Evolutionary conservation across 768 basidiomycete species (phyloP).

Genomic region (Grammothele lineata): DNA sequence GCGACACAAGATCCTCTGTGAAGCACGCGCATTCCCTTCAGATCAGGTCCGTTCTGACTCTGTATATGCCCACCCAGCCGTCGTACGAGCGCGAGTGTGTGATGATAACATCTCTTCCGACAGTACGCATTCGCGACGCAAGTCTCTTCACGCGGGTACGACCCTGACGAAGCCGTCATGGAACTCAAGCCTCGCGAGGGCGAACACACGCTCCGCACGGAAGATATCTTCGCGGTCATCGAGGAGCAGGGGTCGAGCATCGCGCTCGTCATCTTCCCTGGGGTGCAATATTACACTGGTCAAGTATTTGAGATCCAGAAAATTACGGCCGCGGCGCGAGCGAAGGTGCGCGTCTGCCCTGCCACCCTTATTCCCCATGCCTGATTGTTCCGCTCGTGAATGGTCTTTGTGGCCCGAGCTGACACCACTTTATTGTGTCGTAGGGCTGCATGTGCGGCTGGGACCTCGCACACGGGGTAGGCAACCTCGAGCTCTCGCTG

Average conservation of each 20-base stretch:
- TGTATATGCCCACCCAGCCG: no score
- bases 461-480: constrained; percentile 94
- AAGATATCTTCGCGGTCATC: constrained; percentile 81
- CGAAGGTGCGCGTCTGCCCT: constrained; percentile 57
- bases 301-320: constrained; percentile 87
- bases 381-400: no score
- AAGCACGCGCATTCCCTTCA: constrained; percentile 92
- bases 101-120: neutral
- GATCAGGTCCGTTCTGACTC: constrained; percentile 82
- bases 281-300: constrained; percentile 97
- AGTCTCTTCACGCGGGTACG: constrained; percentile 70
- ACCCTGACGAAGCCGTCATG: constrained; percentile 69
- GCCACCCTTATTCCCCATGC: no score
- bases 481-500: constrained; percentile 85
- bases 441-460: constrained; percentile 94
- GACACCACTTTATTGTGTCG: no score
- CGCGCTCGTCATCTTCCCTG: constrained; percentile 88
- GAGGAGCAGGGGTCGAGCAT: constrained; percentile 70
- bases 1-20: constrained; percentile 93
- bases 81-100: neutral
- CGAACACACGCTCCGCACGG: constrained; percentile 81
- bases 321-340: constrained; percentile 82
- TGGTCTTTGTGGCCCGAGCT: neutral
- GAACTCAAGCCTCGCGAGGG: constrained; percentile 77
- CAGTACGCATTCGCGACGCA: constrained; percentile 99